Evolutionary conservation across 257 asterid species (phyloP).

Genomic region (Prunella vulgaris): DNA sequence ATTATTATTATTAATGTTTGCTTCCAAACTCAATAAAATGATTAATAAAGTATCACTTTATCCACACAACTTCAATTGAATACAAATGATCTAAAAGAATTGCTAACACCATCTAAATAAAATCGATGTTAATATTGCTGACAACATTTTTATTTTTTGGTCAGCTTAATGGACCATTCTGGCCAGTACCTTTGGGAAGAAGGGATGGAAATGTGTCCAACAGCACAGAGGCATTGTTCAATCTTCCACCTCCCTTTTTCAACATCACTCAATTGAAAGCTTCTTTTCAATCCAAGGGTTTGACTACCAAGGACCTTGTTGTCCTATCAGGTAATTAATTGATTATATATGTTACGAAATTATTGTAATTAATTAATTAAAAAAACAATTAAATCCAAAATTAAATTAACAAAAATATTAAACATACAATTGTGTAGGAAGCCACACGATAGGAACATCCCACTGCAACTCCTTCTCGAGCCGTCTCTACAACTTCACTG

Average conservation of each 20-base stretch:
- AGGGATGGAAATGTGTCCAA: constrained; percentile 51
- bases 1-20: no score
- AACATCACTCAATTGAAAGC: constrained; percentile 39
- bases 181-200: constrained; percentile 54
- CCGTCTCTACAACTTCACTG: constrained; percentile 68
- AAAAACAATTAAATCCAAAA: no score
- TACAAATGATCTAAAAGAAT: no score
- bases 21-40: no score
- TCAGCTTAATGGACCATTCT: constrained; percentile 39
- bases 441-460: constrained; percentile 55
- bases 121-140: no score
- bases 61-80: no score
- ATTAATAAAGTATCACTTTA: no score
- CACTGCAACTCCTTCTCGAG: constrained; percentile 44
- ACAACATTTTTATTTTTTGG: neutral
- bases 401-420: no score
- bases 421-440: constrained; percentile 25
- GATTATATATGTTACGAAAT: no score
- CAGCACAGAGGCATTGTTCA: constrained; percentile 21
- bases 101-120: no score
- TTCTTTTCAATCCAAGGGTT: constrained; percentile 37
- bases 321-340: constrained; percentile 51
- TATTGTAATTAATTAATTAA: no score
- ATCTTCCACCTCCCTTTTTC: constrained; percentile 43
- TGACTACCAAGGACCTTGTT: constrained; percentile 47